Evolutionary conservation across 129 eudicot species (phyloP), one percentile per base, ranked within the genome.

Genomic region (Kitagawia praeruptora): DNA sequence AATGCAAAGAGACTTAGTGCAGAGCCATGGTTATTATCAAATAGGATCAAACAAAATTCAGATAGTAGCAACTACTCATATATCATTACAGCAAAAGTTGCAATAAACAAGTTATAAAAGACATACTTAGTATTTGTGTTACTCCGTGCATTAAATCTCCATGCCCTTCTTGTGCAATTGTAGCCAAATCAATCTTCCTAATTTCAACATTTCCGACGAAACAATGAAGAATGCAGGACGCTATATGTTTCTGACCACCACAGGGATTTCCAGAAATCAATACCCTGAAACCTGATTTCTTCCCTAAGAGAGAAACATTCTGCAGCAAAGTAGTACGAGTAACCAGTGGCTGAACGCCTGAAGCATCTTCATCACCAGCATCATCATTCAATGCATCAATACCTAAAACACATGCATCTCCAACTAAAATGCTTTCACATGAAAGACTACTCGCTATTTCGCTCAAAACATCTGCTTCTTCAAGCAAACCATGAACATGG

Each of bases 211-310:
- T 92, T 63, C 97, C 99, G 58, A 87, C 89, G 84, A 92, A 95
- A 81, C 89, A 89, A 75, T 92, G 91, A 79, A 92, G 97, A 86
- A 95, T 81, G 81, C 96, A 92, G 47, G 97, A 87, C 44, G 99
- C 97, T 66, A 95, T 91, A 89, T 92, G 97, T 84, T 85, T 86
- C 89, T 95, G 99, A 34, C 97, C 99, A 83, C 89, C 85, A 82
- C 93, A 79, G 16, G 90, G 90, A 80, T 77, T 78, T 67, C 99
- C 99, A 71, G 96, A 85, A 78, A 95, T 90, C 88, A 95, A 83
- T 21, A 92, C 54, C 40, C 93, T 87, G 85, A 85, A 92, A 15
- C 99, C 97, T 6, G 87, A 79, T 80, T 89, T 90, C 85, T 85
- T 84, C 40, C 85, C 81, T 10, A 63, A 77, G 27, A 64, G 67